Evolutionary conservation across 2,329 filamentous ascomycete genomes (phyloP).

Genomic region (Fusarium incarnatum): DNA sequence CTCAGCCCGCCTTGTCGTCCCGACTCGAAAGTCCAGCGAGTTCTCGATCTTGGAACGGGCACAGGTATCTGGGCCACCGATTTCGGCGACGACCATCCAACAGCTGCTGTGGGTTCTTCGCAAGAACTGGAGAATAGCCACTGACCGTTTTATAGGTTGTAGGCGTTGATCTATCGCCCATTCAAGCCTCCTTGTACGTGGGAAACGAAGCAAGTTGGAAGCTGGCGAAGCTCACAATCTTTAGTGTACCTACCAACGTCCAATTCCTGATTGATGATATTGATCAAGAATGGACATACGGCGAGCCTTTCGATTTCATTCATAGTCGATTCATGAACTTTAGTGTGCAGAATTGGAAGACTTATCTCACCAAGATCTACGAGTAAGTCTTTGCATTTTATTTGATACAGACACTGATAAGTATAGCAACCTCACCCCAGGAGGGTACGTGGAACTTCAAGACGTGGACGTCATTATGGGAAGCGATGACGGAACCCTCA

Average conservation of each 20-base stretch:
- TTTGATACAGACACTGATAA: too few relatives aligned
- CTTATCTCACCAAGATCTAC: constrained; percentile 14
- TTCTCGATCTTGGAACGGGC: constrained; percentile 25
- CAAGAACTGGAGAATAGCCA: accelerated
- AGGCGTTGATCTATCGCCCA: constrained; percentile 22
- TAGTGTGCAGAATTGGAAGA: constrained; percentile 23
- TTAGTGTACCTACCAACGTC: constrained; percentile 19
- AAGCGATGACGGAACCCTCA: constrained; percentile 33
- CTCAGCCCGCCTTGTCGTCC: constrained; percentile 7
- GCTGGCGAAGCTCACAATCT: neutral
- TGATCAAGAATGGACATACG: constrained; percentile 22
- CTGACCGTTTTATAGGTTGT: neutral
- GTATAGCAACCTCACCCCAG: constrained; percentile 14
- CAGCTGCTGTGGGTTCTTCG: neutral
- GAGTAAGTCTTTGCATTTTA: neutral
- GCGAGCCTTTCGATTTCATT: constrained; percentile 16
- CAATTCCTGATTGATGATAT: constrained; percentile 23
- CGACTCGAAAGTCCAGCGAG: neutral
- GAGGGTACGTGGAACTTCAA: constrained; percentile 38
- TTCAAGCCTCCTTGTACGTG: constrained; percentile 14
- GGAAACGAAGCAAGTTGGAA: accelerated
- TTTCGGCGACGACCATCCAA: constrained; percentile 20
- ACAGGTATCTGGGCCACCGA: constrained; percentile 27
- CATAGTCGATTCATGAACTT: constrained; percentile 35
- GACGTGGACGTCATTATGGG: constrained; percentile 35